Evolutionary conservation across 202 grass and related monocot genomes (phyloP).

Genomic region (Zizania palustris): DNA sequence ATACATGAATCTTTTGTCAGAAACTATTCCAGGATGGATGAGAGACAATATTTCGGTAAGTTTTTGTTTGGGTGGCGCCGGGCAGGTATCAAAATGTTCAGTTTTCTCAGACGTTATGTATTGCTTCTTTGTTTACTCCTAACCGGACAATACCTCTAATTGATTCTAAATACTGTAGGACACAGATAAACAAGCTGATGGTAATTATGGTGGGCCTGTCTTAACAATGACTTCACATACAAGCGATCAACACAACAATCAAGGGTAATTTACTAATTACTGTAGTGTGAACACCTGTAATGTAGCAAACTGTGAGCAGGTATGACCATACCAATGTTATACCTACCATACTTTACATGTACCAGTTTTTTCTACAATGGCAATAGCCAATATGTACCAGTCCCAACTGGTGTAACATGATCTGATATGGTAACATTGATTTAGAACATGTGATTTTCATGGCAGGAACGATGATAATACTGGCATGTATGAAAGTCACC

Average conservation of each 20-base stretch:
- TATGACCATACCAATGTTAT: constrained; percentile 26
- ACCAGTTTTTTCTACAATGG: constrained; percentile 27
- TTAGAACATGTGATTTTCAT: constrained; percentile 37
- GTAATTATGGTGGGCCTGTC: constrained; percentile 6
- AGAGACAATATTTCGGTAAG: constrained; percentile 47
- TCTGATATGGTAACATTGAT: constrained; percentile 14
- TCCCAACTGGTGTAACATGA: constrained; percentile 14
- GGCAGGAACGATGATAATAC: constrained; percentile 53
- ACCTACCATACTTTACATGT: constrained; percentile 24
- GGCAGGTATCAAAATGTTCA: constrained; percentile 1
- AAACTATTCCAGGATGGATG: constrained; percentile 68
- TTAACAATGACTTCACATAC: constrained; percentile 28
- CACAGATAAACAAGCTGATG: constrained; percentile 24
- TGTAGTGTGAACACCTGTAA: constrained; percentile 27
- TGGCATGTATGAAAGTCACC: constrained; percentile 35
- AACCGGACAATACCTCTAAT: constrained; percentile 33
- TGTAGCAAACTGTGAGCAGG: constrained; percentile 18
- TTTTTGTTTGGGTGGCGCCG: not conserved
- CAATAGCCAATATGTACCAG: constrained; percentile 19
- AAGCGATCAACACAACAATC: constrained; percentile 28
- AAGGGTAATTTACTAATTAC: constrained; percentile 43
- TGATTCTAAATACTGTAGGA: constrained; percentile 41
- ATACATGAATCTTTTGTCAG: constrained; percentile 69
- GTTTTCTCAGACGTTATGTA: constrained; percentile 20
- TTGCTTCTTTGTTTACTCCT: constrained; percentile 30